A percentile compares a stretch with the other conserved stretches of the same genome.
Conservation (phyloP, 768 basidiomycete genomes). For the Amanita polypyramis region DNA sequence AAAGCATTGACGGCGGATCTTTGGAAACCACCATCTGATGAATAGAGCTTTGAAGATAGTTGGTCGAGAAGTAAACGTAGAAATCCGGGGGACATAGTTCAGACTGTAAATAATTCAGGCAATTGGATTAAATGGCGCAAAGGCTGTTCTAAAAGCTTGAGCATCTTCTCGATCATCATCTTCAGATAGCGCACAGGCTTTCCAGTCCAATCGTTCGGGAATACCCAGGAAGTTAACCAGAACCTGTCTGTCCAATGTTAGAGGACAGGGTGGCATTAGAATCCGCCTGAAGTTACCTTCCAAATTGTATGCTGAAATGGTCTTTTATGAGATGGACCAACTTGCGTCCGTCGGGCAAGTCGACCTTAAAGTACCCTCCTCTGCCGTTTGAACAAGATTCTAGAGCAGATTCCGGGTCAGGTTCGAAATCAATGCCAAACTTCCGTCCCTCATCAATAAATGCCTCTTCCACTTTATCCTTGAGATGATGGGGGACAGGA, state of each 20-base stretch:
- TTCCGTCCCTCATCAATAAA: conserved; percentile 64
- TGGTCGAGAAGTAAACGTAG: neutral
- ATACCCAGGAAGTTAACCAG: conserved; percentile 66
- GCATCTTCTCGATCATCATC: conserved; percentile 83
- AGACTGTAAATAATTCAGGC: neutral
- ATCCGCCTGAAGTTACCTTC: conserved; percentile 43
- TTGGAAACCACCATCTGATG: neutral
- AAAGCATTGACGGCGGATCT: conserved; percentile 13
- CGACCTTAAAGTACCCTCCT: conserved; percentile 83
- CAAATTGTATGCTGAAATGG: conserved; percentile 87
- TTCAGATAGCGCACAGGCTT: conserved; percentile 71
- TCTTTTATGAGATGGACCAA: conserved; percentile 82
- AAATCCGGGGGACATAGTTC: neutral
- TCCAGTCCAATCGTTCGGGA: conserved; percentile 86
- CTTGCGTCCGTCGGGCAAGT: conserved; percentile 76
- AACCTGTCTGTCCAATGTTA: conserved; percentile 51
- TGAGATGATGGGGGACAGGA: conserved; percentile 58
- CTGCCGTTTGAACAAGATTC: conserved; percentile 38
- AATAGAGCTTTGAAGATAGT: no score
- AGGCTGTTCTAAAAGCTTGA: conserved; percentile 74
- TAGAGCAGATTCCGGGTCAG: conserved; percentile 55
- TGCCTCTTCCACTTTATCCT: conserved; percentile 53
- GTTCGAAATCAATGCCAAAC: conserved; percentile 65
- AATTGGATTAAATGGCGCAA: conserved; percentile 60
- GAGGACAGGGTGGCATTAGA: conserved; percentile 4